Conservation (phyloP, 2,329 filamentous ascomycete species). For the Coniochaeta sp. region DNA sequence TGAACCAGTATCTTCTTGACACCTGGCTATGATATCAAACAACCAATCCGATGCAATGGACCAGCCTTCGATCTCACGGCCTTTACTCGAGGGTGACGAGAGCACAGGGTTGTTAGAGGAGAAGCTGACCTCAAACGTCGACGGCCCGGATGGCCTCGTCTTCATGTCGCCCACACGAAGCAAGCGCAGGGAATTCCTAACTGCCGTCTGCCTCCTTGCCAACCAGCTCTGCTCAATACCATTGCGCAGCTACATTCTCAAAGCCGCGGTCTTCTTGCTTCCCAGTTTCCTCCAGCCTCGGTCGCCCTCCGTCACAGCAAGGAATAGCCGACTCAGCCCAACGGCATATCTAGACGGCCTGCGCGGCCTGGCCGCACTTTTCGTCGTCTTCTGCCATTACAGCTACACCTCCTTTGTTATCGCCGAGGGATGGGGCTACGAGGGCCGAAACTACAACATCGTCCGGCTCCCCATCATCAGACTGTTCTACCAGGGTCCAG, state of each 20-base stretch:
- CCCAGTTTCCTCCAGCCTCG: constrained; percentile 45
- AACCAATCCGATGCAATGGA: constrained; percentile 27
- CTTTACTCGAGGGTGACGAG: constrained; percentile 33
- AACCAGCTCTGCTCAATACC: constrained; percentile 17
- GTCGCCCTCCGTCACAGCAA: constrained; percentile 28
- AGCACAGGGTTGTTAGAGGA: constrained; percentile 37
- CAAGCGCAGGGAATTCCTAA: neutral
- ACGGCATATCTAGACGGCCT: constrained; percentile 53
- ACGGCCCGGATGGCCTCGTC: constrained; percentile 28
- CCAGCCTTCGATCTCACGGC: constrained; percentile 21
- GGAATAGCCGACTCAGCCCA: constrained; percentile 33
- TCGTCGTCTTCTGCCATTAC: constrained; percentile 51
- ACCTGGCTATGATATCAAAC: neutral
- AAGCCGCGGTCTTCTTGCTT: constrained; percentile 36
- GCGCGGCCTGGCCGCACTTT: constrained; percentile 46
- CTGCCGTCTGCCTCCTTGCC: neutral
- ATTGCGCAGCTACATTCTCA: constrained; percentile 29
- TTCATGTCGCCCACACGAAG: neutral
- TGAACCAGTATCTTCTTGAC: neutral
- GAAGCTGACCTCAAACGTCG: constrained; percentile 32
- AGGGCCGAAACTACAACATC: constrained; percentile 34
- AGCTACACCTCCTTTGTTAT: constrained; percentile 45
- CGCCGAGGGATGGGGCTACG: constrained; percentile 40
- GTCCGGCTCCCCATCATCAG: constrained; percentile 47
- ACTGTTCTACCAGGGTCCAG: constrained; percentile 46